Evolutionary conservation across 1,284 basidiomycete species (phyloP).

Genomic region (Anthracocystis panici-leucophaei): DNA sequence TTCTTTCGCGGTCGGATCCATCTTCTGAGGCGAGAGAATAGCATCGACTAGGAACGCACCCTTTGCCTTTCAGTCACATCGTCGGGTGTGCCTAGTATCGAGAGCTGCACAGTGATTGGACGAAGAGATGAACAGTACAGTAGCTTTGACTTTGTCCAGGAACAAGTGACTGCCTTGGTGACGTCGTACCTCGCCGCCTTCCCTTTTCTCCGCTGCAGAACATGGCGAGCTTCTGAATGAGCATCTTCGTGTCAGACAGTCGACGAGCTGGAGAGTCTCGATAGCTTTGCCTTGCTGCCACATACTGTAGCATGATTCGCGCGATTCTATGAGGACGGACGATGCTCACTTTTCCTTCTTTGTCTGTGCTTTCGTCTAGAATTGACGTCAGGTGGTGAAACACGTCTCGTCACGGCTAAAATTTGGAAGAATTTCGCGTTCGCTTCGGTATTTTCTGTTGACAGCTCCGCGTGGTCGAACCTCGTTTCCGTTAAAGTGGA

Average conservation of each 20-base stretch:
- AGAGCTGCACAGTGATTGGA: too few species aligned
- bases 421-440: conserved; percentile 34
- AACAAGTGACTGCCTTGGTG: too few species aligned
- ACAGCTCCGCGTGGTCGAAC: conserved; percentile 35
- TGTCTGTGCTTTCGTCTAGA: conserved; percentile 9
- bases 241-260: background rate
- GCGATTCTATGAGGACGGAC: background rate
- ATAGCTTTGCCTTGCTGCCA: too few species aligned
- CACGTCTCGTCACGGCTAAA: conserved; percentile 35
- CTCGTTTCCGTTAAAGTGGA: conserved; percentile 28
- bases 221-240: too few species aligned
- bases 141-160: too few species aligned
- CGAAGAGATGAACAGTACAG: too few species aligned
- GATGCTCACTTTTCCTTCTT: background rate
- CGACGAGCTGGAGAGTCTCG: background rate
- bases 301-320: background rate
- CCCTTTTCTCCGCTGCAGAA: too few species aligned
- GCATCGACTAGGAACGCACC: too few species aligned
- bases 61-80: too few species aligned
- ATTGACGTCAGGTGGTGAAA: conserved; percentile 30
- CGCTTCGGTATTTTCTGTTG: conserved; percentile 44
- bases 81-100: too few species aligned
- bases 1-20: conserved; percentile 3
- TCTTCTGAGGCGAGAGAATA: background rate
- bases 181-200: too few species aligned